Evolutionary conservation across 2,329 filamentous ascomycete genomes (phyloP).

Genomic region (Trichophaea hybrida): DNA sequence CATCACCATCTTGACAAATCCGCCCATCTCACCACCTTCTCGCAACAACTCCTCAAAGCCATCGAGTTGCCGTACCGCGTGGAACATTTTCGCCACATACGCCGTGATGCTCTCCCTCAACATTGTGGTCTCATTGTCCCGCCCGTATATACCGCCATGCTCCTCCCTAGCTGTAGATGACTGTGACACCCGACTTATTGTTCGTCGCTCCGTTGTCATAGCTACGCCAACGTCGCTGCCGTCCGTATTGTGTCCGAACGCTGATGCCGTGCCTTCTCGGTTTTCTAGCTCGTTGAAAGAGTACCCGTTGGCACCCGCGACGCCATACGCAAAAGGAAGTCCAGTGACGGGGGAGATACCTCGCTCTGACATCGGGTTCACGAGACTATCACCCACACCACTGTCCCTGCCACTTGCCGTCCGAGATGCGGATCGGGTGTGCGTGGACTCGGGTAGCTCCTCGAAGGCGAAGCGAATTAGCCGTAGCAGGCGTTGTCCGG

Average conservation of each 20-base stretch:
- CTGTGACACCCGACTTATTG: conserved; percentile 15
- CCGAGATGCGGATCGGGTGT: conserved; percentile 8
- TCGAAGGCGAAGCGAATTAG: conserved; percentile 24
- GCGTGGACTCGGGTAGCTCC: conserved; percentile 21
- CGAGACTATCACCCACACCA: conserved; percentile 16
- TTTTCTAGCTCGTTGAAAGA: conserved; percentile 21
- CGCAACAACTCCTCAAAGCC: conserved; percentile 23
- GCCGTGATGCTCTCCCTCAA: conserved; percentile 20
- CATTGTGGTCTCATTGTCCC: conserved; percentile 22
- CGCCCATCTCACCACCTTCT: conserved; percentile 24
- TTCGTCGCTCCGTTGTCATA: conserved; percentile 20
- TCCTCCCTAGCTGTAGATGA: neutral
- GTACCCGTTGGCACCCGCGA: conserved; percentile 15
- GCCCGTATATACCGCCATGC: conserved; percentile 16
- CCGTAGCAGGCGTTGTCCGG: conserved; percentile 16
- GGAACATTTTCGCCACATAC: conserved; percentile 24
- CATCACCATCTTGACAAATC: conserved; percentile 24
- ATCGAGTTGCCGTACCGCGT: conserved; percentile 19
- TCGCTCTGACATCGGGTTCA: conserved; percentile 18
- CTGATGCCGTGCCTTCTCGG: conserved; percentile 19
- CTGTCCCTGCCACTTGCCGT: conserved; percentile 9
- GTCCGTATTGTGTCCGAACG: conserved; percentile 16
- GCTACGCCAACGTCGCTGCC: conserved; percentile 18
- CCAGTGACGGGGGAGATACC: conserved; percentile 13
- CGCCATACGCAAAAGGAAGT: conserved; percentile 13